These are phyloP conservation scores for Cyclocybe cylindracea DNA, from an alignment of 768 basidiomycete species.

Conservation along the genomic window DNA sequence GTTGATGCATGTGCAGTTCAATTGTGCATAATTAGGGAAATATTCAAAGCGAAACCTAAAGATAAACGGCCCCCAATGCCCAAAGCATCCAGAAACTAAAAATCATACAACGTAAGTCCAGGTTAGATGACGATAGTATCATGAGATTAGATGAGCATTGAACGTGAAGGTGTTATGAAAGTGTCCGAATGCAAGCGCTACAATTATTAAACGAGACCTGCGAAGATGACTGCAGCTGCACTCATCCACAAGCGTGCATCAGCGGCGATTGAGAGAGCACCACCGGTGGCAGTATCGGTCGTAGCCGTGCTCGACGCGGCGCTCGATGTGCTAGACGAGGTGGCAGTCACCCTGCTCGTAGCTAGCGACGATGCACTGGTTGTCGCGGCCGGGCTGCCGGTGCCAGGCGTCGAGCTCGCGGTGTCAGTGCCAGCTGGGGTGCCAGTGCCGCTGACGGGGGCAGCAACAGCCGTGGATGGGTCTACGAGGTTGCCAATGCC, in stretches of 20 bases:
- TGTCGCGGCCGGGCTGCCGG: constrained; percentile 1
- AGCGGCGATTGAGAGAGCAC: constrained; percentile 1
- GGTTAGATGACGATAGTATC: no score
- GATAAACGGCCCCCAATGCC: no score
- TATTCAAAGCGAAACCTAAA: no score
- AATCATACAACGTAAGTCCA: no score
- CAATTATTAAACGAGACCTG: constrained; percentile 10
- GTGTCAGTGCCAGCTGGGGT: constrained; percentile 7
- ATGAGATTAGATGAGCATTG: no score
- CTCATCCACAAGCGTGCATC: constrained; percentile 8
- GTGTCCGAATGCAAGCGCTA: not conserved
- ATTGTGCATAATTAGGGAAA: no score
- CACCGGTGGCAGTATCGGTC: constrained; percentile 7
- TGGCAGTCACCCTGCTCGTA: not conserved
- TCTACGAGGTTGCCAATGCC: constrained; percentile 62
- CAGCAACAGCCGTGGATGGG: constrained; percentile 36
- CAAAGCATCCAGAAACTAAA: no score
- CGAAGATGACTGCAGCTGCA: constrained; percentile 4
- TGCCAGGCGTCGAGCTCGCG: constrained; percentile 1
- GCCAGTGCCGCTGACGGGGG: constrained; percentile 28
- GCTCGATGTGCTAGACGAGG: not conserved
- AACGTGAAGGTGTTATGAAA: not conserved
- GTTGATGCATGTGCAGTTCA: no score
- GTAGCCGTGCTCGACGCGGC: not conserved
- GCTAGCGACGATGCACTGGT: constrained; percentile 1